Evolutionary conservation across 768 basidiomycete species (phyloP).

Genomic region (Gloeopeniophorella convolvens): DNA sequence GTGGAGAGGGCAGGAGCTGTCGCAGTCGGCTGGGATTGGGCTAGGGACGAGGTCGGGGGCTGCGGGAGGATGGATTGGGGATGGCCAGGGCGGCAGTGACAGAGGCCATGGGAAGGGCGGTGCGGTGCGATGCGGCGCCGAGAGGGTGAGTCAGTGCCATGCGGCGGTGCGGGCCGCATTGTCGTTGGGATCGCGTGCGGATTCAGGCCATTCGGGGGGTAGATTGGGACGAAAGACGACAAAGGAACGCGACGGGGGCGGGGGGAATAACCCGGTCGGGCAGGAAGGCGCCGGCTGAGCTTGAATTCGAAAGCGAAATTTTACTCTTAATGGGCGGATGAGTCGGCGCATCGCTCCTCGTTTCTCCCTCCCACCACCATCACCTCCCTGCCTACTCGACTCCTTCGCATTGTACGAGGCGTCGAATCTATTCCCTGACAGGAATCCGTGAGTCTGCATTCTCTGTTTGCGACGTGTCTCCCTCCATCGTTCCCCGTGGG

Average conservation of each 20-base stretch:
- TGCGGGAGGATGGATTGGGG: no score
- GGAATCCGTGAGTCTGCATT: slow-evolving; percentile 23
- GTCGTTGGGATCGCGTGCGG: background rate
- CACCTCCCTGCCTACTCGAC: background rate
- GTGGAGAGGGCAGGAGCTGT: no score
- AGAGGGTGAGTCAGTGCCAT: background rate
- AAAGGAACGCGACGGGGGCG: no score
- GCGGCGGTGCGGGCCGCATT: background rate
- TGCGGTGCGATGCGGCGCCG: background rate
- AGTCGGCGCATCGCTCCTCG: slow-evolving; percentile 13
- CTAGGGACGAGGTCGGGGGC: no score
- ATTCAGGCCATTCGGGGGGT: no score
- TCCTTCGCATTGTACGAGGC: slow-evolving; percentile 14
- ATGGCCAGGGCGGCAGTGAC: no score
- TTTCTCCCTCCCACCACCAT: slow-evolving; percentile 6
- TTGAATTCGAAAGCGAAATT: slow-evolving; percentile 17
- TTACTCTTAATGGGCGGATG: slow-evolving; percentile 15
- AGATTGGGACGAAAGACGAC: no score
- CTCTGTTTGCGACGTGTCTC: slow-evolving; percentile 20
- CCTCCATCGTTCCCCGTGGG: slow-evolving; percentile 18
- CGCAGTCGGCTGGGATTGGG: no score
- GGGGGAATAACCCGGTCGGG: no score
- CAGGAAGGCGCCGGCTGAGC: slow-evolving; percentile 11
- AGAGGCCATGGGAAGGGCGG: no score
- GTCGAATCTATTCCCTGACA: slow-evolving; percentile 1